These are phyloP conservation scores for Cymbopogon citratus DNA, from an alignment of 176 grass and related monocot genomes.

Conservation along the genomic window DNA sequence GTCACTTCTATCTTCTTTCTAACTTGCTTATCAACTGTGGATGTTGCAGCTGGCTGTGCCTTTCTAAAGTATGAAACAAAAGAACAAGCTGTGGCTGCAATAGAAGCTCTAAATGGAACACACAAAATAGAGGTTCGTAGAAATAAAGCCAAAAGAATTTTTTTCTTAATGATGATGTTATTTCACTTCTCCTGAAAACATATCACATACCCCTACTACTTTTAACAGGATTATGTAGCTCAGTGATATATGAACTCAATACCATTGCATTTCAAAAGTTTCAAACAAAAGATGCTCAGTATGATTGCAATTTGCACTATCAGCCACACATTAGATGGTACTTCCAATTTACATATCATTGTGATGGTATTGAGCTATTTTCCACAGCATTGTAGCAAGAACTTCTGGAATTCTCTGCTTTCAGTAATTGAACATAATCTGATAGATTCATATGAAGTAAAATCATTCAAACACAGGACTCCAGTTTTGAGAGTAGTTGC, in stretches of 20 bases:
- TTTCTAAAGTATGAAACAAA: conserved; percentile 97
- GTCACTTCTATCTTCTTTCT: conserved; percentile 3
- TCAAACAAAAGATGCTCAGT: not conserved
- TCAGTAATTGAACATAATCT: not conserved
- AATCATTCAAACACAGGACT: not conserved
- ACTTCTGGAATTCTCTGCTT: not conserved
- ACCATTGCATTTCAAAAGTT: not conserved
- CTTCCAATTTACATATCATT: not conserved
- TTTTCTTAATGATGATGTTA: not conserved
- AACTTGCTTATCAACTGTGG: conserved; percentile 22
- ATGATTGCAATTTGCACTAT: not conserved
- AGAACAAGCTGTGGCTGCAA: conserved; percentile 86
- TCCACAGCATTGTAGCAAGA: not conserved
- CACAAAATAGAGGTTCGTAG: conserved; percentile 55
- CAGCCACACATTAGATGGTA: not conserved
- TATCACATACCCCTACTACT: not conserved
- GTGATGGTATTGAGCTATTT: not conserved
- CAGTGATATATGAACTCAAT: not conserved
- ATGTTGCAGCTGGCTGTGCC: conserved; percentile 82
- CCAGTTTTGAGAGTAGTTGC: not conserved
- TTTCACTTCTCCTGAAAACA: not conserved
- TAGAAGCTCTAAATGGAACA: conserved; percentile 74
- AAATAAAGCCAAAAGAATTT: not conserved
- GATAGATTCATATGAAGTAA: not conserved
- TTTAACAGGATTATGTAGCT: not conserved